Evolutionary conservation across 208 protist species (phyloP).

Genomic region (Leishmania arabica): DNA sequence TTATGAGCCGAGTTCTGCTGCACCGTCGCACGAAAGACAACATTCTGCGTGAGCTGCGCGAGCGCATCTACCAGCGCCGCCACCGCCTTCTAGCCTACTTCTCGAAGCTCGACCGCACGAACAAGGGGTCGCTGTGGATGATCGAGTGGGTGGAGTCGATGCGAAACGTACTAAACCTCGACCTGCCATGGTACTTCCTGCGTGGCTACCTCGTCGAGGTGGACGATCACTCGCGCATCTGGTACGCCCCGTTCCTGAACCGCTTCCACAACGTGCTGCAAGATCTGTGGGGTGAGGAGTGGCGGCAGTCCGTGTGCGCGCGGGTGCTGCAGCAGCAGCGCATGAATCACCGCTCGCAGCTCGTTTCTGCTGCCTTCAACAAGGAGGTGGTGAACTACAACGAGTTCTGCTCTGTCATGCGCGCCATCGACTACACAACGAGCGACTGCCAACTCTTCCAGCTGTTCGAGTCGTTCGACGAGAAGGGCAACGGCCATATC

Average conservation of each 20-base stretch:
- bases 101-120: conserved; percentile 87
- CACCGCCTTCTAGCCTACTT: conserved; percentile 89
- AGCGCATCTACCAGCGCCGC: conserved; percentile 81
- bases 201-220: conserved; percentile 79
- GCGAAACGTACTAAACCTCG: conserved; percentile 83
- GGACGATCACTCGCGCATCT: conserved; percentile 70
- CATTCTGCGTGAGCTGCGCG: conserved; percentile 82
- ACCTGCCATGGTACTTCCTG: conserved; percentile 90
- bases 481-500: conserved; percentile 57
- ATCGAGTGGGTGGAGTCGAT: conserved; percentile 92
- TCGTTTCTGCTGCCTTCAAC: conserved; percentile 73
- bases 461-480: conserved; percentile 81
- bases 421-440: conserved; percentile 84
- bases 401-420: conserved; percentile 88
- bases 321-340: conserved; percentile 80
- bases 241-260: conserved; percentile 74
- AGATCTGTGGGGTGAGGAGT: conserved; percentile 68
- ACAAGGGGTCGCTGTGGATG: conserved; percentile 90
- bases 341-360: conserved; percentile 76
- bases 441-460: conserved; percentile 85
- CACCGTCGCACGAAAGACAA: conserved; percentile 78
- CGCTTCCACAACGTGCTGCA: conserved; percentile 80
- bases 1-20: conserved; percentile 25
- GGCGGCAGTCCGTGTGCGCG: conserved; percentile 61
- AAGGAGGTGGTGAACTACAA: conserved; percentile 82